Evolutionary conservation across 352 stramenopile species (phyloP).

Genomic region (Phytophthora megakarya): DNA sequence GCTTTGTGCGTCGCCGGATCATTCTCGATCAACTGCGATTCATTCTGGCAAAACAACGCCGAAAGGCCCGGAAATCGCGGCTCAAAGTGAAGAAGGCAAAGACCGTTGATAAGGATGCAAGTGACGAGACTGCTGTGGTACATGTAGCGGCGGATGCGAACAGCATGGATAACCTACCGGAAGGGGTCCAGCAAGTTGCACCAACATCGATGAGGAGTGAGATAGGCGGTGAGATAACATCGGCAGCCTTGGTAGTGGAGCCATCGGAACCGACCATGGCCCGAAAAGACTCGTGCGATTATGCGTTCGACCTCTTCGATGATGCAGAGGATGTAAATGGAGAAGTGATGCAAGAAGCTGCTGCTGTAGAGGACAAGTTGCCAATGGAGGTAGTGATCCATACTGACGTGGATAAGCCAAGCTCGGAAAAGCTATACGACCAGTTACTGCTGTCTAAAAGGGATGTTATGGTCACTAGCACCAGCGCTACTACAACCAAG

Average conservation of each 20-base stretch:
- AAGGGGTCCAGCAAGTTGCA: slow-evolving; percentile 17
- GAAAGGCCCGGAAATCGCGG: slow-evolving; percentile 29
- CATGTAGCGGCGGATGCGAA: neutral
- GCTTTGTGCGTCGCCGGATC: slow-evolving; percentile 35
- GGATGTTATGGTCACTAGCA: neutral
- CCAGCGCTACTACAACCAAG: slow-evolving; percentile 3
- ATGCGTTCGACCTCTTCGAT: slow-evolving; percentile 26
- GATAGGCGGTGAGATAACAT: neutral
- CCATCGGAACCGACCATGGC: neutral
- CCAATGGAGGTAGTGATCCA: neutral
- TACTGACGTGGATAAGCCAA: neutral
- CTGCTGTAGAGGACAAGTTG: neutral
- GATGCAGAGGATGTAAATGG: slow-evolving; percentile 1
- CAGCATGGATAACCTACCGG: neutral
- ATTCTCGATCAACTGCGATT: slow-evolving; percentile 49
- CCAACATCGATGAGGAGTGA: neutral
- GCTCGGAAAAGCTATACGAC: neutral
- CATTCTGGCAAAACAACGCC: slow-evolving; percentile 40
- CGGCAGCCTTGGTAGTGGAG: neutral
- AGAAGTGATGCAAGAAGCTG: slow-evolving; percentile 1
- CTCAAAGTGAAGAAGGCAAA: slow-evolving; percentile 16
- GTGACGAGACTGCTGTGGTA: neutral
- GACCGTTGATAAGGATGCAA: neutral
- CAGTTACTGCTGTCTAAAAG: slow-evolving; percentile 2
- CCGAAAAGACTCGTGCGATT: slow-evolving; percentile 26